Percentiles rank a stretch among this genome's conserved stretches.
These are phyloP conservation scores for Batkoa obscura DNA, from an alignment of 371 early-diverging fungal species.

Conservation along the genomic window DNA sequence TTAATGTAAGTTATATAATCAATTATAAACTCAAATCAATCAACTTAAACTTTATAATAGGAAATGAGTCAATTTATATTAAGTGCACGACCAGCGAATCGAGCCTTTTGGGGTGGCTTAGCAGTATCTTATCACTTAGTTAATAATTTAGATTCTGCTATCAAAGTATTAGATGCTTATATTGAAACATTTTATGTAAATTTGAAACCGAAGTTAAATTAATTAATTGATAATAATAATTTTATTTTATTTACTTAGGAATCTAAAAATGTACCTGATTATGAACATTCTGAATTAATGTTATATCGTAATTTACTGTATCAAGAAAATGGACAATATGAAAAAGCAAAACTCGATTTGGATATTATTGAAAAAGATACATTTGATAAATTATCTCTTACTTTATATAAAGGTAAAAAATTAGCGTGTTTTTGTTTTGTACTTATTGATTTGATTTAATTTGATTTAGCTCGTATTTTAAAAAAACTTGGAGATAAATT, in stretches of 20 bases:
- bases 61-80: conserved; percentile 51
- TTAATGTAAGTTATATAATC: conserved; percentile 24
- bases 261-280: conserved; percentile 15
- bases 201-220: background rate
- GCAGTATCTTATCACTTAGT: conserved; percentile 71
- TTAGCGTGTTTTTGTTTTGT: no score
- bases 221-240: background rate
- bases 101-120: conserved; percentile 67
- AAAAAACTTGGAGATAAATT: conserved; percentile 37
- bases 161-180: conserved; percentile 43
- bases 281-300: conserved; percentile 55
- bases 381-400: conserved; percentile 45
- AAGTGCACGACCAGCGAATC: conserved; percentile 40
- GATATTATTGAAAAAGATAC: conserved; percentile 43
- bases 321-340: conserved; percentile 56
- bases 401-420: conserved; percentile 35
- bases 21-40: background rate
- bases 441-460: background rate
- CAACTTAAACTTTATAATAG: conserved; percentile 10
- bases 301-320: conserved; percentile 58
- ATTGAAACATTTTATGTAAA: conserved; percentile 49
- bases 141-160: conserved; percentile 48
- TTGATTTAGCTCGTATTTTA: conserved; percentile 23
- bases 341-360: conserved; percentile 55
- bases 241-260: background rate